A percentile compares a stretch with the other conserved stretches of the same genome.
Conservation (phyloP, 139 green algal genomes). For the Pseudopediastrum boryanum region DNA sequence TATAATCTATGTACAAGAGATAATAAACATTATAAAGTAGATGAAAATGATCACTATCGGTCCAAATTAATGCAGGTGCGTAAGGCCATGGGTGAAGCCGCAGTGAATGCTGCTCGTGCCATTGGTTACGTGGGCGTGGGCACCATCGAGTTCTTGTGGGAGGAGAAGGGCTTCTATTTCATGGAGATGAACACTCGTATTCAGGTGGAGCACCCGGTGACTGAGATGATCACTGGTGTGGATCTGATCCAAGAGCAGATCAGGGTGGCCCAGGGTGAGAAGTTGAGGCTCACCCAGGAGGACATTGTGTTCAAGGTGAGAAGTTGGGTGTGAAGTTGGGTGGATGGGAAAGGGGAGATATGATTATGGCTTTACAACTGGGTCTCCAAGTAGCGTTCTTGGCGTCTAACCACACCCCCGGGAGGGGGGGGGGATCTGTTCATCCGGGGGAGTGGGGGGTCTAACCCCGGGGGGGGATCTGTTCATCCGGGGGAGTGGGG, state of each 20-base stretch:
- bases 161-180: slow-evolving; percentile 95
- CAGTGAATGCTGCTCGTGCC: slow-evolving; percentile 71
- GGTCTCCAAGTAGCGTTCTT: too few species aligned
- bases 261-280: slow-evolving; percentile 79
- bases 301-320: slow-evolving; percentile 85
- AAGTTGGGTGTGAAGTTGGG: background rate
- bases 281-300: slow-evolving; percentile 82
- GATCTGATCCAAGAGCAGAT: slow-evolving; percentile 96
- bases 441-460: too few species aligned
- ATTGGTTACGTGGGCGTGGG: slow-evolving; percentile 87
- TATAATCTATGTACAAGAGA: too few species aligned
- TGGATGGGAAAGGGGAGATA: background rate
- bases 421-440: too few species aligned
- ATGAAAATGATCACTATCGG: too few species aligned
- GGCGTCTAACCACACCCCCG: too few species aligned
- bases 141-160: slow-evolving; percentile 96
- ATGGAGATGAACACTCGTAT: slow-evolving; percentile 99
- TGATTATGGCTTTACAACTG: too few species aligned
- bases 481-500: too few species aligned
- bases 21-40: too few species aligned
- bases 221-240: slow-evolving; percentile 94
- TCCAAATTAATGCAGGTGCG: too few species aligned
- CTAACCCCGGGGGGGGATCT: too few species aligned
- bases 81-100: slow-evolving; percentile 87
- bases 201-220: slow-evolving; percentile 96